Conservation (phyloP, 805 yeast genomes). For the Ogataea dorogensis region DNA sequence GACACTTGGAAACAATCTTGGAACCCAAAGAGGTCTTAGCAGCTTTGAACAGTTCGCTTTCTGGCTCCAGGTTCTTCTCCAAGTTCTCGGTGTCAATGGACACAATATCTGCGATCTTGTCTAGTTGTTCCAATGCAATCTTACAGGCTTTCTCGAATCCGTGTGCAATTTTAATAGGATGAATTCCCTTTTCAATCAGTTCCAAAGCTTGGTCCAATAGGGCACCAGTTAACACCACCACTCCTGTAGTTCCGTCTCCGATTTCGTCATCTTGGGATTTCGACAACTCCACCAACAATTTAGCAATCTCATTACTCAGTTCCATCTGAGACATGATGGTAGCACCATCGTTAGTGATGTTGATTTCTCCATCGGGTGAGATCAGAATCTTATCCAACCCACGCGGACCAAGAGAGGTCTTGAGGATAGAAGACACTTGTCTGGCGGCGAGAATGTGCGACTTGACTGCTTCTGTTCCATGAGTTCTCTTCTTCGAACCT, state of each 20-base stretch:
- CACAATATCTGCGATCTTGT: constrained; percentile 51
- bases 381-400: constrained; percentile 97
- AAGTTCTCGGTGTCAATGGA: constrained; percentile 30
- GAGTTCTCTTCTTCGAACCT: constrained; percentile 51
- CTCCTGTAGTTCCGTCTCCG: constrained; percentile 99
- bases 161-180: constrained; percentile 94
- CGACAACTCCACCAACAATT: constrained; percentile 87
- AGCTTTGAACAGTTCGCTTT: constrained; percentile 73
- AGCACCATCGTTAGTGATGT: constrained; percentile 98
- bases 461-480: constrained; percentile 78
- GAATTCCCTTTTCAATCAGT: constrained; percentile 93
- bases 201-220: constrained; percentile 91
- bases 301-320: constrained; percentile 93
- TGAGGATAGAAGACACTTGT: constrained; percentile 88
- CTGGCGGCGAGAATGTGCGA: constrained; percentile 93
- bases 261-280: constrained; percentile 97
- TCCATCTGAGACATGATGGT: constrained; percentile 96
- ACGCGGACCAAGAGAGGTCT: constrained; percentile 94
- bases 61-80: constrained; percentile 32
- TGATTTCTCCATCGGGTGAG: constrained; percentile 95
- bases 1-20: constrained; percentile 91
- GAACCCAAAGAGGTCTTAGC: constrained; percentile 95
- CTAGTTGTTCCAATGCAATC: constrained; percentile 77
- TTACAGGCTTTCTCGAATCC: constrained; percentile 97
- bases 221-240: constrained; percentile 94